Percentiles rank a stretch among this genome's conserved stretches.
phyloP scores from a whole-genome alignment of 208 protist species.

The Leishmania lainsoni region DNA sequence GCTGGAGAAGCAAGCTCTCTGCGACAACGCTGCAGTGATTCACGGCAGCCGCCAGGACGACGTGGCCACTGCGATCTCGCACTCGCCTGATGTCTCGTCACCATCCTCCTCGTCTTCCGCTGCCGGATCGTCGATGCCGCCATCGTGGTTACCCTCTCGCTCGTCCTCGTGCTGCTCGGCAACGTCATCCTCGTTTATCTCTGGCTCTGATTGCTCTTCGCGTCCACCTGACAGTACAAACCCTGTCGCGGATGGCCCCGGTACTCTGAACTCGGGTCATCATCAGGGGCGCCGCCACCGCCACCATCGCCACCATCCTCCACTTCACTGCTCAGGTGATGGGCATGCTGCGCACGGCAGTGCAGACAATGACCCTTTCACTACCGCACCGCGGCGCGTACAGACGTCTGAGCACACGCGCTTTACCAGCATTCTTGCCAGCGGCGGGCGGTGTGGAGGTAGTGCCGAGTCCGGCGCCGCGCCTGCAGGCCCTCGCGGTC shows the following conservation, averaged over 20 bases:
- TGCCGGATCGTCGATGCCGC: background rate
- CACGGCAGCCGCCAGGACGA: background rate
- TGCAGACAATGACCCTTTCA: too few species aligned
- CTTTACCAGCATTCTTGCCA: slow-evolving; percentile 24
- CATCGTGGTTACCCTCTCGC: background rate
- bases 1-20: background rate
- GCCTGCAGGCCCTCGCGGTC: background rate
- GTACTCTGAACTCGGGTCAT: background rate
- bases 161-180: background rate
- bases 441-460: background rate
- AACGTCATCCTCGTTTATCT: background rate
- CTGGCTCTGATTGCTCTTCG: background rate
- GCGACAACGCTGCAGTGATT: background rate
- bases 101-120: slow-evolving; percentile 6
- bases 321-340: background rate
- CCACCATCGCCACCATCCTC: background rate
- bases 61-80: slow-evolving; percentile 6
- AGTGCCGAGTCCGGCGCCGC: background rate
- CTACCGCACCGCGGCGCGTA: slow-evolving; percentile 8
- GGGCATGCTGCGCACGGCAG: background rate
- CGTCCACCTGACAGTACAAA: background rate
- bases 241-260: background rate
- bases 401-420: slow-evolving; percentile 27
- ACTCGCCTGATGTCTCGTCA: slow-evolving; percentile 9
- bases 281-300: background rate